Conservation (phyloP, 139 green algal genomes). For the Nannochloris sp. region DNA sequence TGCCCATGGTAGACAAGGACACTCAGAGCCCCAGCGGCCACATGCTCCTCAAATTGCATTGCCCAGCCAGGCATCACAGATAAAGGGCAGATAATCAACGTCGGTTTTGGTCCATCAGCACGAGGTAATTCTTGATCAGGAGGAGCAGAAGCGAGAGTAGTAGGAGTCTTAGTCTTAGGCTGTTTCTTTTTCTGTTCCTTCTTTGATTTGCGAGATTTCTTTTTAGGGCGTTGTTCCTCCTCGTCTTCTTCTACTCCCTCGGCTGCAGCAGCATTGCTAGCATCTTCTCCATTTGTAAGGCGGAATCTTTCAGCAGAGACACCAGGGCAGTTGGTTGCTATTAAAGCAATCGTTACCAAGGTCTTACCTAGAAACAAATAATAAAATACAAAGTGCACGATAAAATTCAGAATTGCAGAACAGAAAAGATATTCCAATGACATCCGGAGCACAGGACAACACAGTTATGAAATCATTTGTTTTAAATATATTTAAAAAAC, state of each 20-base stretch:
- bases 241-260: background rate
- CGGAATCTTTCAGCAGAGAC: constrained; percentile 1
- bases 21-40: constrained; percentile 1
- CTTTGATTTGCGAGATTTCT: background rate
- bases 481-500: background rate
- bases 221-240: background rate
- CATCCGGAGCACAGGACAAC: background rate
- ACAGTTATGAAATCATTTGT: background rate
- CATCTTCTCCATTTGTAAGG: background rate
- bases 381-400: constrained; percentile 23
- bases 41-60: constrained; percentile 59
- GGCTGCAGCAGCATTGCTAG: background rate
- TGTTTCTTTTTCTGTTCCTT: background rate
- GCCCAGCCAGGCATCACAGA: constrained; percentile 57
- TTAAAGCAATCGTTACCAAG: constrained; percentile 45
- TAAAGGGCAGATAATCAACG: constrained; percentile 61
- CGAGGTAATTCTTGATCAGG: constrained; percentile 6
- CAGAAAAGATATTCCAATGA: background rate
- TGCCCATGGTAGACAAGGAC: constrained; percentile 39
- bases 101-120: constrained; percentile 33
- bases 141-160: constrained; percentile 3
- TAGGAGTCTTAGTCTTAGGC: background rate
- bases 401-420: background rate
- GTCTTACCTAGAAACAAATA: constrained; percentile 75
- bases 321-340: constrained; percentile 51